phyloP scores from a whole-genome alignment of 1,284 basidiomycete species.

The Apiotrichum porosum region DNA sequence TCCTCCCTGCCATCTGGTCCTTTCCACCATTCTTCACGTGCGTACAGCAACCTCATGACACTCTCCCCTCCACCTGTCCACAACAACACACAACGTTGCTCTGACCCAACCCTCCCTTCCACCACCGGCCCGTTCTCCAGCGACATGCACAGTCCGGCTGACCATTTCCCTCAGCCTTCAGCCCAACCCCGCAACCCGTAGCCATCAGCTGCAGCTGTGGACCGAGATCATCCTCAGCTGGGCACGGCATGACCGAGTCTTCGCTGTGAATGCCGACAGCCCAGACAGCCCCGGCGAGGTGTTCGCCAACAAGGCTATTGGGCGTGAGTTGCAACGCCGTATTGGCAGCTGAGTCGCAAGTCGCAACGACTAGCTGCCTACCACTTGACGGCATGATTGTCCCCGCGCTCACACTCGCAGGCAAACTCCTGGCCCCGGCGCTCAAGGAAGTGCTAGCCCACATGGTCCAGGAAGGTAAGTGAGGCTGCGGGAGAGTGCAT shows the following conservation, averaged over 20 bases:
- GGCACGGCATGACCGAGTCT: slow-evolving; percentile 48
- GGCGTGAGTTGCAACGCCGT: slow-evolving; percentile 44
- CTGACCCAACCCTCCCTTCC: too few species aligned
- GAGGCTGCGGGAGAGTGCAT: too few species aligned
- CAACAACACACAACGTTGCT: slow-evolving; percentile 50
- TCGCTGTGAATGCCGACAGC: slow-evolving; percentile 44
- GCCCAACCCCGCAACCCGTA: slow-evolving; percentile 51
- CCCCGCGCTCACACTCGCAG: neutral
- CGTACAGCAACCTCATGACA: slow-evolving; percentile 46
- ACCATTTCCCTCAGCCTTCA: slow-evolving; percentile 49
- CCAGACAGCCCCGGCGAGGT: slow-evolving; percentile 30
- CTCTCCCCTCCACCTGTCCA: slow-evolving; percentile 50
- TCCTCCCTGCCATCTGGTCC: slow-evolving; percentile 52
- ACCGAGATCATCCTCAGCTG: slow-evolving; percentile 48
- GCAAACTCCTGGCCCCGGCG: slow-evolving; percentile 22
- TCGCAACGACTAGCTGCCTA: neutral
- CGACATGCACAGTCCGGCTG: too few species aligned
- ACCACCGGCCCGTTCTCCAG: too few species aligned
- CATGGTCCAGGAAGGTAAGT: slow-evolving; percentile 43
- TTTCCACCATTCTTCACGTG: slow-evolving; percentile 57
- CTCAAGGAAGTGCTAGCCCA: slow-evolving; percentile 32
- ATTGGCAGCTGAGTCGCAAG: neutral
- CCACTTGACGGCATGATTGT: neutral
- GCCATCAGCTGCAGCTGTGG: slow-evolving; percentile 53
- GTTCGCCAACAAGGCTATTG: slow-evolving; percentile 42